phyloP scores from a whole-genome alignment of 805 yeast species.

The Saccharomycopsis sp. region DNA sequence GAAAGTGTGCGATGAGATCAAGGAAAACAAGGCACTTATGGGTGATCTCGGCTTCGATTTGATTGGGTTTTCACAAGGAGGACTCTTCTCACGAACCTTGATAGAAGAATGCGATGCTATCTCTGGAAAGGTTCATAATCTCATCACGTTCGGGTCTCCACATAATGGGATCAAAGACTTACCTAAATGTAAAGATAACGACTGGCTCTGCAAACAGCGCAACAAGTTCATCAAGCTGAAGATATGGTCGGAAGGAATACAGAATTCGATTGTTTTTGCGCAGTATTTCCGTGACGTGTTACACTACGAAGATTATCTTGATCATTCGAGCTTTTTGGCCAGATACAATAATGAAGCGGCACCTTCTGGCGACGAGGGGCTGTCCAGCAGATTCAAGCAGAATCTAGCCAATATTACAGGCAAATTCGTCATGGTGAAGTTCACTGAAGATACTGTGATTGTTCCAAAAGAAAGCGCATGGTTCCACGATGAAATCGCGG shows the following conservation, averaged over 20 bases:
- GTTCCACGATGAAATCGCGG: slow-evolving; percentile 34
- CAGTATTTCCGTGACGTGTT: slow-evolving; percentile 62
- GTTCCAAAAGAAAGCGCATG: slow-evolving; percentile 69
- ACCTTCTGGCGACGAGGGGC: slow-evolving; percentile 32
- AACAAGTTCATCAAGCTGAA: slow-evolving; percentile 55
- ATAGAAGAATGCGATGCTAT: slow-evolving; percentile 49
- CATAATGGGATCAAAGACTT: slow-evolving; percentile 68
- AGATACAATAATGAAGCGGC: slow-evolving; percentile 56
- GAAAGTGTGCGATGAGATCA: slow-evolving; percentile 49
- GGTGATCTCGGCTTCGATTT: slow-evolving; percentile 54
- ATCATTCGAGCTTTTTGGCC: slow-evolving; percentile 53
- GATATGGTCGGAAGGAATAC: slow-evolving; percentile 53
- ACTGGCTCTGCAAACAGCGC: slow-evolving; percentile 80
- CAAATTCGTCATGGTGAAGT: slow-evolving; percentile 52
- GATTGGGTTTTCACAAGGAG: slow-evolving; percentile 81
- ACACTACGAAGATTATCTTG: slow-evolving; percentile 47
- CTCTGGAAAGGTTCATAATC: slow-evolving; percentile 36
- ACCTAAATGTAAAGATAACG: slow-evolving; percentile 61
- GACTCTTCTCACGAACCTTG: slow-evolving; percentile 65
- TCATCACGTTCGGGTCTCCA: slow-evolving; percentile 76
- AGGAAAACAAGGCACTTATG: slow-evolving; percentile 37
- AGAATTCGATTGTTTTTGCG: slow-evolving; percentile 56
- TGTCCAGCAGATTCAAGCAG: slow-evolving; percentile 34
- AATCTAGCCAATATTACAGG: slow-evolving; percentile 31
- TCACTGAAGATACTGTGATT: slow-evolving; percentile 57